phyloP scores from a whole-genome alignment of 2,329 filamentous ascomycete species.

The Penicillium sp. region DNA sequence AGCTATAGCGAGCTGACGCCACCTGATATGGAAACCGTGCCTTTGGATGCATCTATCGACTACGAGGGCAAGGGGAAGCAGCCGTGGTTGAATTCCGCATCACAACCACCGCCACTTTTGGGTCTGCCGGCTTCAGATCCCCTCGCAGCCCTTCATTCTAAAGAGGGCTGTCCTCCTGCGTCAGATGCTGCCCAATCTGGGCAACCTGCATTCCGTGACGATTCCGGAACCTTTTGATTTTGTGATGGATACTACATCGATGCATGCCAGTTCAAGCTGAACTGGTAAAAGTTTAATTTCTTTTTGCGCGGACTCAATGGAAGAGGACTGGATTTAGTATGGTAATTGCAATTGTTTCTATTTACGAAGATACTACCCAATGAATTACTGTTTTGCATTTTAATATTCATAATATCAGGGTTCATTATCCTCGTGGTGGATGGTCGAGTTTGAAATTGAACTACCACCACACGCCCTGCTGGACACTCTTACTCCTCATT shows the following conservation, averaged over 20 bases:
- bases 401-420: constrained; percentile 7
- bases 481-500: not conserved
- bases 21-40: constrained; percentile 38
- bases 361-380: constrained; percentile 18
- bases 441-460: constrained; percentile 27
- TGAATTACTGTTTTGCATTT: constrained; percentile 15
- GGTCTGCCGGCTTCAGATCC: constrained; percentile 24
- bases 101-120: constrained; percentile 17
- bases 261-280: constrained; percentile 8
- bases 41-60: constrained; percentile 27
- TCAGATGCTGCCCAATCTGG: constrained; percentile 27
- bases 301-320: constrained; percentile 4
- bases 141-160: constrained; percentile 27
- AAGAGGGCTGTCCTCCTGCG: constrained; percentile 26
- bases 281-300: constrained; percentile 22
- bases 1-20: constrained; percentile 43
- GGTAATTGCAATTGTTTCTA: constrained; percentile 7
- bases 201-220: constrained; percentile 24
- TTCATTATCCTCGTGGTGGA: constrained; percentile 23
- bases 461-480: constrained; percentile 18
- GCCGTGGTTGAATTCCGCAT: constrained; percentile 26
- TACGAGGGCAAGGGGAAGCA: constrained; percentile 23
- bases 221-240: constrained; percentile 21
- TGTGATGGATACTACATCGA: constrained; percentile 10
- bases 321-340: constrained; percentile 9